Base-by-base conservation (phyloP, 371 early-diverging fungal species). In the Actinomortierella wolfii region DNA sequence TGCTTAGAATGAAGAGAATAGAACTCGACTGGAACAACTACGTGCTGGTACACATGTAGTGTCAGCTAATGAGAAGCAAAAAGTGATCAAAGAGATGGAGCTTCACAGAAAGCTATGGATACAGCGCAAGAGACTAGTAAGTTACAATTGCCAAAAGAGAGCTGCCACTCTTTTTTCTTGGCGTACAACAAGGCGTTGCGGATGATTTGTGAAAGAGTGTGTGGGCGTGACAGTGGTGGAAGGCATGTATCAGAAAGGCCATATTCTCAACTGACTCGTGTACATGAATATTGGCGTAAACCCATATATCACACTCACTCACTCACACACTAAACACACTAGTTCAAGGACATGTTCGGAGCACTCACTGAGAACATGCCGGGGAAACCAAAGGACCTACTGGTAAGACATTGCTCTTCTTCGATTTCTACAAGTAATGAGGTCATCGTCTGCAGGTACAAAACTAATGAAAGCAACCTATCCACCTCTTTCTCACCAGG, bases 291-390 rank as follows among this genome's bases (percentile, higher is more conserved):
- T n/a, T n/a, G n/a, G n/a, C n/a, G n/a, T n/a, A n/a, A n/a, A n/a
- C n/a, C n/a, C n/a, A n/a, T n/a, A n/a, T n/a, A n/a, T n/a, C n/a
- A n/a, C n/a, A n/a, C n/a, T n/a, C n/a, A n/a, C n/a, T n/a, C n/a
- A n/a, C n/a, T n/a, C n/a, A n/a, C n/a, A n/a, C n/a, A n/a, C n/a
- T n/a, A n/a, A n/a, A n/a, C n/a, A n/a, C n/a, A n/a, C n/a, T 47
- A 71, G 71, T 71, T 71, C 53, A 71, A 71, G 42, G 71, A 71
- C 49, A 71, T 71, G 71, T 71, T 71, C 51, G 58, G 58, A 20
- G 46, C 61, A 17, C 59, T 71, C 20, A 71, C 71, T 15, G 71
- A 71, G 41, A 71, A 65, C 48, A 15, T 71, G 25, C 71, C 71
- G 2, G 66, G 71, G 17, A 65, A 61, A 52, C 71, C 71, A 17